A percentile compares a stretch with the other conserved stretches of the same genome.
Conservation (phyloP, 2,329 filamentous ascomycete species). For the Cladophialophora bantiana region DNA sequence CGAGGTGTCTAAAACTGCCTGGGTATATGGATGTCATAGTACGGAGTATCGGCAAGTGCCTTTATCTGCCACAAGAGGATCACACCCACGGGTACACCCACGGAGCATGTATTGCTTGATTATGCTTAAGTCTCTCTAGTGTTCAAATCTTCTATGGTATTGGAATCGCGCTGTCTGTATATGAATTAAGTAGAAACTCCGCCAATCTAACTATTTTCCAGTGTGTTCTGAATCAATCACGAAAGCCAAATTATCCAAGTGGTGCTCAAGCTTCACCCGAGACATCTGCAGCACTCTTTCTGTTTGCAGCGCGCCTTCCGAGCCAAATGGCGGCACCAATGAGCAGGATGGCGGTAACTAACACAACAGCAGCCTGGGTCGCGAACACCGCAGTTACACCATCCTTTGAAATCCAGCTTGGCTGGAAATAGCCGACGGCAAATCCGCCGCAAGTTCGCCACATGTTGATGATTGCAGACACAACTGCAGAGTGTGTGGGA, state of each 20-base stretch:
- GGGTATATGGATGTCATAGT: too few species aligned
- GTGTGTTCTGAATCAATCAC: neutral
- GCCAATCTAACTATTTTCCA: neutral
- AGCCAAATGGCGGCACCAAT: conserved; percentile 42
- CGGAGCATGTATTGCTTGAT: too few species aligned
- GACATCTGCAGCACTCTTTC: conserved; percentile 3
- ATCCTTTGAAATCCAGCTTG: conserved; percentile 46
- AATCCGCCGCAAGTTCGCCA: conserved; percentile 51
- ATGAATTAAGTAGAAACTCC: neutral
- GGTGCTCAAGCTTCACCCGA: neutral
- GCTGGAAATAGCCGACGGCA: conserved; percentile 49
- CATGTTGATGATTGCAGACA: conserved; percentile 49
- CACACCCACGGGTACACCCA: too few species aligned
- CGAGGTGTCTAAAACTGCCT: too few species aligned
- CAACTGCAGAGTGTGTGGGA: conserved; percentile 45
- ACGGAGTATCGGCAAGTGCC: too few species aligned
- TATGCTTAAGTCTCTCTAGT: neutral
- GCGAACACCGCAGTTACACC: conserved; percentile 47
- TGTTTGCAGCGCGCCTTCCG: conserved; percentile 18
- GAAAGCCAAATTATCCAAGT: conserved; percentile 4
- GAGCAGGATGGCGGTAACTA: conserved; percentile 41
- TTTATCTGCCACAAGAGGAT: too few species aligned
- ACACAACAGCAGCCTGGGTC: conserved; percentile 45
- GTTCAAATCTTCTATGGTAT: neutral
- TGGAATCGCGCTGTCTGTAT: neutral